phyloP scores from a whole-genome alignment of 805 yeast genomes.

The Wickerhamomyces bisporus region DNA sequence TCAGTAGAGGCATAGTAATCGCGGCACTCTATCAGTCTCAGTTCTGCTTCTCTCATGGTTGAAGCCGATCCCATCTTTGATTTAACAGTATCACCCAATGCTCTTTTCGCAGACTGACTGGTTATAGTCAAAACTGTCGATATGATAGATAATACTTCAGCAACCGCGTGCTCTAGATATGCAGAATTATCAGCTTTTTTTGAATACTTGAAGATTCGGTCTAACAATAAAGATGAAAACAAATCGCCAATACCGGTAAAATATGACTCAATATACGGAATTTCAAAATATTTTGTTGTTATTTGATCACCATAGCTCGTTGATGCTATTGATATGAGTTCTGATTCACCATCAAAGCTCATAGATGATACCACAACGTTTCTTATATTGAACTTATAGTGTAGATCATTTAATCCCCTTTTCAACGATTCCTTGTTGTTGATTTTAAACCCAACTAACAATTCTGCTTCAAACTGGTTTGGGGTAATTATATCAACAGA shows the following conservation, averaged over 20 bases:
- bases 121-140: constrained; percentile 45
- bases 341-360: constrained; percentile 18
- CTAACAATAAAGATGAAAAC: constrained; percentile 74
- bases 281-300: constrained; percentile 31
- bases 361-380: constrained; percentile 69
- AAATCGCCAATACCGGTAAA: constrained; percentile 96
- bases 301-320: constrained; percentile 5
- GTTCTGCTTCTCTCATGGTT: constrained; percentile 67
- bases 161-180: constrained; percentile 33
- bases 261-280: constrained; percentile 67
- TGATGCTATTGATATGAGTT: constrained; percentile 17
- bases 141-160: constrained; percentile 55
- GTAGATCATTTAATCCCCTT: constrained; percentile 44
- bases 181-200: neutral
- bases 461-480: constrained; percentile 83
- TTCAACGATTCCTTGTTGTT: constrained; percentile 32
- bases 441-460: constrained; percentile 52
- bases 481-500: constrained; percentile 77
- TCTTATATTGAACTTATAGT: constrained; percentile 41
- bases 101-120: constrained; percentile 30
- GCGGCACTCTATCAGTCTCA: constrained; percentile 59
- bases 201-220: constrained; percentile 42
- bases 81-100: constrained; percentile 32
- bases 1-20: constrained; percentile 4
- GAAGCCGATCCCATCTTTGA: constrained; percentile 54